phyloP scores from a whole-genome alignment of 345 rosid genomes.

The Rhodomyrtus tomentosa region DNA sequence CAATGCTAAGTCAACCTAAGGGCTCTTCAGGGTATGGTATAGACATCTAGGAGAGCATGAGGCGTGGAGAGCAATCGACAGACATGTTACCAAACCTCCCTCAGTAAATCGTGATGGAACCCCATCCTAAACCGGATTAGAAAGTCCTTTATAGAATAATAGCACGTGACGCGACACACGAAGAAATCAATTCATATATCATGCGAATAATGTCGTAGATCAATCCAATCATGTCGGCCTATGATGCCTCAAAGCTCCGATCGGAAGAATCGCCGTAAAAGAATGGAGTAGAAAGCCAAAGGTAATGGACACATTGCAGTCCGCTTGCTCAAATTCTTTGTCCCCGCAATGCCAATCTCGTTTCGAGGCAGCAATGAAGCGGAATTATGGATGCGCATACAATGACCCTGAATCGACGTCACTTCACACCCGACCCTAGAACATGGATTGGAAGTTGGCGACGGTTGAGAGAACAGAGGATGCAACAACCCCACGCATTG shows the following conservation, averaged over 20 bases:
- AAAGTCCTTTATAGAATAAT: not conserved
- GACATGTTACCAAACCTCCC: not conserved
- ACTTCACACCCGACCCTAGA: not conserved
- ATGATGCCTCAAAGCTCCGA: not conserved
- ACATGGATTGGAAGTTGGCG: not conserved
- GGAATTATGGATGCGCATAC: not conserved
- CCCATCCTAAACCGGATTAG: not conserved
- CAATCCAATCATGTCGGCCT: not conserved
- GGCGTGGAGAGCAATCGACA: not conserved
- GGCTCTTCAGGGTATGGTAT: not conserved
- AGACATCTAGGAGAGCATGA: not conserved
- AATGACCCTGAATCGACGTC: not conserved
- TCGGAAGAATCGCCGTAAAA: not conserved
- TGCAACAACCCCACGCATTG: not conserved
- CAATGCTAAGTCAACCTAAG: not conserved
- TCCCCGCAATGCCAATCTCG: not conserved
- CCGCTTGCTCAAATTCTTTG: not conserved
- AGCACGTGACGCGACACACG: rapidly evolving
- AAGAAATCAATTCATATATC: not conserved
- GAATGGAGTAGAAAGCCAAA: not conserved
- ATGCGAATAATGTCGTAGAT: not conserved
- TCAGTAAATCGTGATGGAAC: not conserved
- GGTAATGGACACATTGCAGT: not conserved
- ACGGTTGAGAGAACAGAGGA: not conserved
- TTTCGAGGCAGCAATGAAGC: not conserved